A percentile compares a stretch with the other conserved stretches of the same genome.
phyloP scores from a whole-genome alignment of 495 filamentous ascomycete genomes.

The Xylaria venustula region DNA sequence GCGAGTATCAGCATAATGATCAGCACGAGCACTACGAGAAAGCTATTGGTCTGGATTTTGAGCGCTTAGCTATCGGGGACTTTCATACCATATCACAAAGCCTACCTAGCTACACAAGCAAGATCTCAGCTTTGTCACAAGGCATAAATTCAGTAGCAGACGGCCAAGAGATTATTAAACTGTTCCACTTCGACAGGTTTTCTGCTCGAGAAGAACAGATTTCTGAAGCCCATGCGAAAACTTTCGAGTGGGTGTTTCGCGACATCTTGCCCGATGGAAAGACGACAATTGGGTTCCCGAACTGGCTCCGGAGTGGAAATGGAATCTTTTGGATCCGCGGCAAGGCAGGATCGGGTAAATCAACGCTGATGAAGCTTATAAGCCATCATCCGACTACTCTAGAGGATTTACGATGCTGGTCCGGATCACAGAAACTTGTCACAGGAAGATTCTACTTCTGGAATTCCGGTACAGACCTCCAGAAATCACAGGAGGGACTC shows the following conservation, averaged over 20 bases:
- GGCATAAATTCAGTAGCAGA: background rate
- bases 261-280: background rate
- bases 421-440: constrained; percentile 19
- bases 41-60: background rate
- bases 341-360: constrained; percentile 28
- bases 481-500: constrained; percentile 45
- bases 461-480: constrained; percentile 33
- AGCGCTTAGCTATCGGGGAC: background rate
- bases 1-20: background rate
- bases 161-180: background rate
- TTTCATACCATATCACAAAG: background rate
- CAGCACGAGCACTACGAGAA: background rate
- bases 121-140: background rate
- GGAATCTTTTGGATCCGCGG: constrained; percentile 25
- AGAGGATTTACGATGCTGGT: constrained; percentile 23
- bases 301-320: constrained; percentile 15
- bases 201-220: constrained; percentile 7
- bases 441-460: constrained; percentile 46
- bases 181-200: constrained; percentile 3
- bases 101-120: background rate
- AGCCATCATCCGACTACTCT: constrained; percentile 11
- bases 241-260: constrained; percentile 15
- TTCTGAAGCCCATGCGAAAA: constrained; percentile 3
- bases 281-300: background rate
- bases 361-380: constrained; percentile 28